Conservation (phyloP, 2,329 filamentous ascomycete genomes). For the Eurotiales sp. region DNA sequence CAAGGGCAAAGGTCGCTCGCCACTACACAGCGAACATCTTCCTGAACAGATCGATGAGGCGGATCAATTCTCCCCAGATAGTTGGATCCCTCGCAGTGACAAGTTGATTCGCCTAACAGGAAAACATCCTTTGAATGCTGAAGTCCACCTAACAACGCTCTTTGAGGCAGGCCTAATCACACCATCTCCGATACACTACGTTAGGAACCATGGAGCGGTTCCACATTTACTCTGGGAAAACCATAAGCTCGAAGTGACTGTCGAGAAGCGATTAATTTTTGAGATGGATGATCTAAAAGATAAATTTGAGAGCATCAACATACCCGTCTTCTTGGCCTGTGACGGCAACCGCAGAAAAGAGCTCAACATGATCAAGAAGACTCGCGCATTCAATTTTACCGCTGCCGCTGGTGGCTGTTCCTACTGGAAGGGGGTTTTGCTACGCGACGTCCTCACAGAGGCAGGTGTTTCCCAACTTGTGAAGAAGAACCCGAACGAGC, state of each 20-base stretch:
- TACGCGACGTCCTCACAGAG: conserved; percentile 44
- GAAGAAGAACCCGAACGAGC: conserved; percentile 17
- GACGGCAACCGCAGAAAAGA: conserved; percentile 52
- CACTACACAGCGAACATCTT: conserved; percentile 25
- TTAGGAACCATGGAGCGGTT: conserved; percentile 53
- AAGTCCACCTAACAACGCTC: conserved; percentile 41
- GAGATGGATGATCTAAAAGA: conserved; percentile 45
- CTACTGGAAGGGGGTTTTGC: conserved; percentile 48
- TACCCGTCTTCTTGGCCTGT: conserved; percentile 48
- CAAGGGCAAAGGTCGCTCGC: conserved; percentile 39
- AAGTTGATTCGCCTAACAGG: conserved; percentile 50
- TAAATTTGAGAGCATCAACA: conserved; percentile 46
- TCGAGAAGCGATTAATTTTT: conserved; percentile 33
- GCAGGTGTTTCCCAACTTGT: conserved; percentile 39
- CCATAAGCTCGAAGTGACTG: conserved; percentile 45
- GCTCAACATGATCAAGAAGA: conserved; percentile 49
- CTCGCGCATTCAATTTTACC: conserved; percentile 49
- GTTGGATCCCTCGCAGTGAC: conserved; percentile 49
- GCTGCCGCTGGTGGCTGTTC: conserved; percentile 46
- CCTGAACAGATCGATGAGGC: conserved; percentile 43
- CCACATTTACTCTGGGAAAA: conserved; percentile 50
- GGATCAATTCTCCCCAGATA: conserved; percentile 52
- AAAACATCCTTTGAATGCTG: conserved; percentile 53
- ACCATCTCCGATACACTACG: conserved; percentile 50
- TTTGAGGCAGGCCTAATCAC: conserved; percentile 50